phyloP scores from a whole-genome alignment of 139 green algal genomes.

The Coelastrella sp. region DNA sequence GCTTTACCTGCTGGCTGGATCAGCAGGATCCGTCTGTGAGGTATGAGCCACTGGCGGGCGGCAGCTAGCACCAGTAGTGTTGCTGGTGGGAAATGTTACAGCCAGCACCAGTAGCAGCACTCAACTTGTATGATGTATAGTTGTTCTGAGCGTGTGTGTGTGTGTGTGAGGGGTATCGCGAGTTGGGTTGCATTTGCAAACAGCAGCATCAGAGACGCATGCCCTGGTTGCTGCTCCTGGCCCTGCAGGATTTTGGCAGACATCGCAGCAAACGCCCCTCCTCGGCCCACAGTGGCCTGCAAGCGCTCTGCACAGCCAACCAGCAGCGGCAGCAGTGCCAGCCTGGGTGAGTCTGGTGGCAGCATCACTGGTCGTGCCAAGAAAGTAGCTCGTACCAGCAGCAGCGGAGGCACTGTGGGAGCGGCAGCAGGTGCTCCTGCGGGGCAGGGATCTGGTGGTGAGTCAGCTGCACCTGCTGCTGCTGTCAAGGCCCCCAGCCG shows the following conservation, averaged over 20 bases:
- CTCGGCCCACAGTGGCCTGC: slow-evolving; percentile 45
- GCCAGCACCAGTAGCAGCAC: no score
- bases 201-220: no score
- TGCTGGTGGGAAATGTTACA: not conserved
- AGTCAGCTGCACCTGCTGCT: slow-evolving; percentile 15
- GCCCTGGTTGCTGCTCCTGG: not conserved
- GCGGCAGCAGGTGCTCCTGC: slow-evolving; percentile 29
- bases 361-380: slow-evolving; percentile 7
- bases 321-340: slow-evolving; percentile 17
- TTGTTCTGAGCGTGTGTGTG: not conserved
- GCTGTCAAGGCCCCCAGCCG: not conserved
- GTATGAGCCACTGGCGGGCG: not conserved
- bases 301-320: slow-evolving; percentile 21
- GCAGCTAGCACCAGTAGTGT: no score
- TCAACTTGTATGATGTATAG: not conserved
- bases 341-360: not conserved
- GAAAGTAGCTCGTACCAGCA: slow-evolving; percentile 11
- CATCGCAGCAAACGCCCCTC: slow-evolving; percentile 40
- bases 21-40: slow-evolving; percentile 35
- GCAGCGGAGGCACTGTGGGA: not conserved
- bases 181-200: not conserved
- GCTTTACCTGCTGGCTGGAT: slow-evolving; percentile 36
- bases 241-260: slow-evolving; percentile 15
- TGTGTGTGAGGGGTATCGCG: not conserved
- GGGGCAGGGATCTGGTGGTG: slow-evolving; percentile 4